Conservation (phyloP, 2,329 filamentous ascomycete species). For the Mycosphaerella sp. region DNA sequence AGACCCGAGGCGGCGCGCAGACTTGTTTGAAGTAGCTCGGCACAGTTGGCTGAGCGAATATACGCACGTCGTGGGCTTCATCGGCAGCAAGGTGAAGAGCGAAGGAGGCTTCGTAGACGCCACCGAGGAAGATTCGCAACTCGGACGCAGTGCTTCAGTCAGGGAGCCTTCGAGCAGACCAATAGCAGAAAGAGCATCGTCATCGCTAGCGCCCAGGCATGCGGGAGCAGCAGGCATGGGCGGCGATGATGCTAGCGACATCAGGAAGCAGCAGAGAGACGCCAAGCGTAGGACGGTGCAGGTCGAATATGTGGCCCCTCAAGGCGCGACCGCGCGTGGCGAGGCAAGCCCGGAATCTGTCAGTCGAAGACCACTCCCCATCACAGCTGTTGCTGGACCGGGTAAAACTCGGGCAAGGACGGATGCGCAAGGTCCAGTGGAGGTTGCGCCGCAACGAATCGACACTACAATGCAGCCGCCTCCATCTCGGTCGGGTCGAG, state of each 20-base stretch:
- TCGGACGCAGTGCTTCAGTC: constrained; percentile 86
- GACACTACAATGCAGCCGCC: constrained; percentile 32
- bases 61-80: constrained; percentile 91
- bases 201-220: constrained; percentile 18
- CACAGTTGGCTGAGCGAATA: constrained; percentile 99
- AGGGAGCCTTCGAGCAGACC: constrained; percentile 63
- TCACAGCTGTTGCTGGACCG: constrained; percentile 24
- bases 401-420: constrained; percentile 46
- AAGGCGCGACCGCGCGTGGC: constrained; percentile 75
- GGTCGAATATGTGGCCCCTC: constrained; percentile 92
- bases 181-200: constrained; percentile 14
- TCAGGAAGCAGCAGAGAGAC: constrained; percentile 57
- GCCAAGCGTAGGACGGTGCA: constrained; percentile 92
- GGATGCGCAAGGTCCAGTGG: constrained; percentile 49
- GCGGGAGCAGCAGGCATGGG: constrained; percentile 18
- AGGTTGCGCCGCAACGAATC: constrained; percentile 32
- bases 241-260: constrained; percentile 23
- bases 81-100: constrained; percentile 90
- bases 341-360: constrained; percentile 37
- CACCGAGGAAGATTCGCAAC: constrained; percentile 54
- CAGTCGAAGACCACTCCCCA: constrained; percentile 17
- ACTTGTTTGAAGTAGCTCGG: constrained; percentile 92
- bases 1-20: constrained; percentile 87
- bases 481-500: constrained; percentile 33
- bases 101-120: constrained; percentile 78